Evolutionary conservation across 2,329 filamentous ascomycete species (phyloP), one percentile per base, ranked within the genome.

Genomic region (Aspergillus udagawae): DNA sequence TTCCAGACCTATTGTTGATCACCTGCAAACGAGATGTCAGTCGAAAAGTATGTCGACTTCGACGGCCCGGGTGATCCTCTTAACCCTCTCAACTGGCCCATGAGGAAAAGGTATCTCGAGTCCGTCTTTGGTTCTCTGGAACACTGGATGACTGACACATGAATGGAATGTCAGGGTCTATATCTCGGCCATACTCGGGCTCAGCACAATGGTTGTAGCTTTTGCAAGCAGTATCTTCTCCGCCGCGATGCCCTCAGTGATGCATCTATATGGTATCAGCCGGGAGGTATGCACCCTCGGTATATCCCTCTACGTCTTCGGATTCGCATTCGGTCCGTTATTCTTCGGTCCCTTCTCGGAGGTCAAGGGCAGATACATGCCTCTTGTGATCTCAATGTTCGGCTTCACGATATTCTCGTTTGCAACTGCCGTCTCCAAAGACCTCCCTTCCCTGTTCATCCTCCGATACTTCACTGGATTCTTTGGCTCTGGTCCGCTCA

Each of bases 331-430:
- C 44, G 44, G 44, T 7, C 44, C 44, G 21, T 47, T 47, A 5
- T 29, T 56, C 23, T 59, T 59, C 29, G 57, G 53, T 3, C 57
- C 57, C 23, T 59, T 59, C 41, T 59, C 57, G n/a, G 51, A 62
- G 62, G 67, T 75, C 0, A 74, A 76, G 57, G 77, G 77, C 1
- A 69, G 77, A 29, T 74, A 74, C 55, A 64, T 70, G 59, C 73
- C 72, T 5, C 71, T 79, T 55, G 63, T 77, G 4, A 69, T 73
- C 7, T 68, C 73, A 9, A 67, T 78, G 48, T 65, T 74, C 28
- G 61, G 70, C 2, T 70, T 79, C n/a, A 74, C 63, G 1, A 54
- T 78, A 3, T 79, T 79, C 63, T 74, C 70, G 17, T 75, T 79
- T 41, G 76, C 72, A 3, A 72, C 72, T 0, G 78, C 77, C 1